Base-by-base conservation (phyloP, 2,329 filamentous ascomycete genomes). In the Colletotrichum sp. region DNA sequence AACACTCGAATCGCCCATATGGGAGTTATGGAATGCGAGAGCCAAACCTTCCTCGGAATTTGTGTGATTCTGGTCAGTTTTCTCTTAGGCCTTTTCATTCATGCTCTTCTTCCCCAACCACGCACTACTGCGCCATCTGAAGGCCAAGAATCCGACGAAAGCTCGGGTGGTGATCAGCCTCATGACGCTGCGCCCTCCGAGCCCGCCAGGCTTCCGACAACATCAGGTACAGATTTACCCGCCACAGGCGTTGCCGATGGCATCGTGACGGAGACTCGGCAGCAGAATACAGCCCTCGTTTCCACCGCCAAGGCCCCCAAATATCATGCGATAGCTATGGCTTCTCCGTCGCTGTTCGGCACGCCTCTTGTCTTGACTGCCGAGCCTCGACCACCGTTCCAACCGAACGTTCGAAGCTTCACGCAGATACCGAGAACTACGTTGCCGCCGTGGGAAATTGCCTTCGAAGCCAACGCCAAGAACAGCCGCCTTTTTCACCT, bases 311-410 rank as follows among this genome's bases (percentile, higher is more conserved):
- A 52, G 8, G 44, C 44, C 10, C 10, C 44, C 3, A 21, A 52
- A 52, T 3, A 4, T 1, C 4, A 4, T 52, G 44, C 10, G 44
- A 24, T 52, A 5, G n/a, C 44, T 52, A 8, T 6, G n/a, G 44
- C 10, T 13, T 1, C 3, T 52, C 44, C n/a, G 2, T 3, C n/a
- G n/a, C 44, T 21, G 12, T 5, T 52, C 10, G 2, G 0, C 44
- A 13, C 44, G 12, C 44, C 44, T 8, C 44, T 52, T 13, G 44
- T 52, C 12, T 13, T 52, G n/a, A 52, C 44, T 21, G 44, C 44
- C n/a, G 44, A 52, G n/a, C 44, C 44, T 52, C 44, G 44, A 21
- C 44, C 44, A 52, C n/a, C 44, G n/a, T 52, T 21, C n/a, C 44
- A 4, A 3, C n/a, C 44, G n/a, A 52, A 21, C 6, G 0, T 8